Evolutionary conservation across 768 basidiomycete species (phyloP).

Genomic region (Xerocomus spinulosus): DNA sequence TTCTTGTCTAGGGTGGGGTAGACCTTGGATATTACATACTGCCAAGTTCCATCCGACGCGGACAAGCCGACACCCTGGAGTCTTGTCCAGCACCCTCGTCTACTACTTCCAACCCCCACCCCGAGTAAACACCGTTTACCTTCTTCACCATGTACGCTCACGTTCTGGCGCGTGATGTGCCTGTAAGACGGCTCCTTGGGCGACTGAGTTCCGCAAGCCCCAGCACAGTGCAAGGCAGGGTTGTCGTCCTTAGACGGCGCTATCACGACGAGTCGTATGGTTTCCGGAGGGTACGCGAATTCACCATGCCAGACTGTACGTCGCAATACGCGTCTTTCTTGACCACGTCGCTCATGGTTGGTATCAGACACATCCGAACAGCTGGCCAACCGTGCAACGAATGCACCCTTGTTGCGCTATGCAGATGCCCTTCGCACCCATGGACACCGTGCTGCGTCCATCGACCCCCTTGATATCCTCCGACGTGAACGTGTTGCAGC

Average conservation of each 20-base stretch:
- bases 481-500: constrained; percentile 78
- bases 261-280: constrained; percentile 84
- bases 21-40: background rate
- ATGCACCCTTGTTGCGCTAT: constrained; percentile 80
- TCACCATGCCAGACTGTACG: constrained; percentile 70
- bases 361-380: constrained; percentile 57
- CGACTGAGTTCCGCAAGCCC: constrained; percentile 1
- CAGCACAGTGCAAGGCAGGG: constrained; percentile 7
- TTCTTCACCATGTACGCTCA: constrained; percentile 14
- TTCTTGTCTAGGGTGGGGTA: background rate
- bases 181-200: constrained; percentile 9
- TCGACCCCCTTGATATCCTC: constrained; percentile 86
- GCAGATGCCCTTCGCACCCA: constrained; percentile 85
- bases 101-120: background rate
- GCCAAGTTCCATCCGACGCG: constrained; percentile 17
- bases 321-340: constrained; percentile 4
- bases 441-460: constrained; percentile 77
- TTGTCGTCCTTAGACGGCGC: constrained; percentile 24
- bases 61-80: background rate
- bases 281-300: constrained; percentile 60
- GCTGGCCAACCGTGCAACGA: constrained; percentile 60
- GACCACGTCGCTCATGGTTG: background rate
- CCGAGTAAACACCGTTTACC: background rate
- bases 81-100: background rate
- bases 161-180: constrained; percentile 10